Percentiles rank a stretch among this genome's conserved stretches.
phyloP scores from a whole-genome alignment of 2,329 filamentous ascomycete genomes.

The Colletotrichum gloeosporioides region DNA sequence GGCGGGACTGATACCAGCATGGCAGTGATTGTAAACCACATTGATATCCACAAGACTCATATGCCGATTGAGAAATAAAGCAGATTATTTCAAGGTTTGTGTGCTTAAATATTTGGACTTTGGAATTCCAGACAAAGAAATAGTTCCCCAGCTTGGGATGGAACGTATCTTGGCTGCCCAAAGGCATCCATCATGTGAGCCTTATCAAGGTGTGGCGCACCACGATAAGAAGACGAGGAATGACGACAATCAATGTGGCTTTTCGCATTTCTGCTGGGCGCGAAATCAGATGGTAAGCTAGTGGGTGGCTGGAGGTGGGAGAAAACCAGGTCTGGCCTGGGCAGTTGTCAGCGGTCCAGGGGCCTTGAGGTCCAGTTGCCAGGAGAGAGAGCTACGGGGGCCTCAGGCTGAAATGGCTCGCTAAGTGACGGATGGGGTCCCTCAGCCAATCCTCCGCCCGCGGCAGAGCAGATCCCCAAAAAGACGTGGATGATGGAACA shows the following conservation, averaged over 20 bases:
- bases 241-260: conserved; percentile 3
- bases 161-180: neutral
- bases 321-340: neutral
- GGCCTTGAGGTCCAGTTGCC: neutral
- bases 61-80: neutral
- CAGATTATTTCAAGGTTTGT: neutral
- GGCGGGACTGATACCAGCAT: conserved; percentile 12
- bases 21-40: neutral
- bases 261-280: neutral
- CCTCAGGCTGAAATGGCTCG: conserved; percentile 19
- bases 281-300: neutral
- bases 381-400: neutral
- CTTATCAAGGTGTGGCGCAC: neutral
- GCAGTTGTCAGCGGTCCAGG: neutral
- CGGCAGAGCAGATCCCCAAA: conserved; percentile 16
- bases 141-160: neutral
- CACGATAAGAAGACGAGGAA: neutral
- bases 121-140: neutral
- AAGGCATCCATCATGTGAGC: neutral
- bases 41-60: conserved; percentile 15
- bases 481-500: conserved; percentile 19
- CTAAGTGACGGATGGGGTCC: conserved; percentile 11
- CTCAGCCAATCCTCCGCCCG: conserved; percentile 11
- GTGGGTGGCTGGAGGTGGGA: neutral
- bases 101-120: neutral